These are phyloP conservation scores for Acanthamoeba healyi DNA, from an alignment of 208 protist genomes.

Conservation along the genomic window DNA sequence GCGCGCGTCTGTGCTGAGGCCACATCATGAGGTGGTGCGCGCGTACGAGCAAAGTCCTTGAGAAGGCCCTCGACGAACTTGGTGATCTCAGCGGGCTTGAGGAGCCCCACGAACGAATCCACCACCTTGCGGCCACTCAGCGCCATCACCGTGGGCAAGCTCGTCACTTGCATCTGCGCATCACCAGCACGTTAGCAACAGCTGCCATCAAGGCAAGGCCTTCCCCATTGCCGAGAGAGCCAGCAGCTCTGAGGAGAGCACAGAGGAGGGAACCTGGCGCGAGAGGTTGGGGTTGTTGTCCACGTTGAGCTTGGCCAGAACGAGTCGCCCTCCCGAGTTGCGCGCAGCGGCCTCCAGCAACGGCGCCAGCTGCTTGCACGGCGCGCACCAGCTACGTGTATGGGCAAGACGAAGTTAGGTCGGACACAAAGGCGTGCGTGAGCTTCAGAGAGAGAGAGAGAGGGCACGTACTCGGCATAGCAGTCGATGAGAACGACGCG, in stretches of 20 bases:
- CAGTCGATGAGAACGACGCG: slow-evolving; percentile 60
- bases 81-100: not conserved
- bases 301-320: slow-evolving; percentile 70
- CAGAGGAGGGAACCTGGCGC: not conserved
- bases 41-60: slow-evolving; percentile 32
- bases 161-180: slow-evolving; percentile 52
- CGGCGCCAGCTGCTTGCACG: slow-evolving; percentile 66
- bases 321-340: not conserved
- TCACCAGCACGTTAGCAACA: too few species aligned
- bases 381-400: slow-evolving; percentile 55
- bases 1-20: not conserved
- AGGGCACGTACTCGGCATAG: slow-evolving; percentile 44
- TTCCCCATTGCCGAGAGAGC: too few species aligned
- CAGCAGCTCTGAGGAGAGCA: not conserved
- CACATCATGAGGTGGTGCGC: not conserved
- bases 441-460: too few species aligned
- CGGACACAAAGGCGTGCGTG: not conserved
- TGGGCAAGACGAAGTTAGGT: not conserved
- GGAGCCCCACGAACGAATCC: slow-evolving; percentile 67
- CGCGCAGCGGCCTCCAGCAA: slow-evolving; percentile 5
- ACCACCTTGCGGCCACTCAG: slow-evolving; percentile 55
- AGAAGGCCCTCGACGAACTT: slow-evolving; percentile 58
- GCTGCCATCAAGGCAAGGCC: too few species aligned
- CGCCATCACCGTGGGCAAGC: slow-evolving; percentile 61
- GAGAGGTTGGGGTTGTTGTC: slow-evolving; percentile 61